These are phyloP conservation scores for Psilocybe cubensis DNA, from an alignment of 768 basidiomycete species.

Conservation along the genomic window DNA sequence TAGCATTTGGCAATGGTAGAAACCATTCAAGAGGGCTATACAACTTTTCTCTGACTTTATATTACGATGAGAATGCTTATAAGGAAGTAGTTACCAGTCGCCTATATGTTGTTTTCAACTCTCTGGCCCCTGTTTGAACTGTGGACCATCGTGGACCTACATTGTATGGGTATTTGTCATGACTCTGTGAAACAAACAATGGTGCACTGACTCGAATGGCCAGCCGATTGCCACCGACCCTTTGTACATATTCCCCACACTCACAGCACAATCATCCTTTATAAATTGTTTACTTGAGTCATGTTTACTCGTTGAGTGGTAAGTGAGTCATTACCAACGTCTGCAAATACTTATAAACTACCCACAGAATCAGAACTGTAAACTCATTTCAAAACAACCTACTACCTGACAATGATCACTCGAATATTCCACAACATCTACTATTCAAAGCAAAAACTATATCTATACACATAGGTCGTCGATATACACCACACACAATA, in stretches of 20 bases:
- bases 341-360: constrained; percentile 1
- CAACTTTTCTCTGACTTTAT: too few relatives aligned
- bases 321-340: constrained; percentile 6
- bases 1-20: too few relatives aligned
- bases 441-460: constrained; percentile 15
- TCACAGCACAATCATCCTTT: too few relatives aligned
- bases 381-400: constrained; percentile 5
- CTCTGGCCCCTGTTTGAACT: too few relatives aligned
- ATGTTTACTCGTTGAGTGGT: constrained; percentile 12
- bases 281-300: not conserved
- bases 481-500: not conserved
- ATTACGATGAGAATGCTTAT: too few relatives aligned
- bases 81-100: not conserved
- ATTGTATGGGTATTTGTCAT: not conserved
- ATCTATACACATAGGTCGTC: constrained; percentile 15
- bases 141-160: not conserved
- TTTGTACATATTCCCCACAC: not conserved
- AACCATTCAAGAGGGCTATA: too few relatives aligned
- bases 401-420: constrained; percentile 32
- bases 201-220: not conserved
- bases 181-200: not conserved
- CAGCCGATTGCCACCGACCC: not conserved
- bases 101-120: too few relatives aligned
- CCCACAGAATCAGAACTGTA: constrained; percentile 4
- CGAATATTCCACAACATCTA: constrained; percentile 29